phyloP scores from a whole-genome alignment of 2,329 filamentous ascomycete species.

The Alternaria sp. region DNA sequence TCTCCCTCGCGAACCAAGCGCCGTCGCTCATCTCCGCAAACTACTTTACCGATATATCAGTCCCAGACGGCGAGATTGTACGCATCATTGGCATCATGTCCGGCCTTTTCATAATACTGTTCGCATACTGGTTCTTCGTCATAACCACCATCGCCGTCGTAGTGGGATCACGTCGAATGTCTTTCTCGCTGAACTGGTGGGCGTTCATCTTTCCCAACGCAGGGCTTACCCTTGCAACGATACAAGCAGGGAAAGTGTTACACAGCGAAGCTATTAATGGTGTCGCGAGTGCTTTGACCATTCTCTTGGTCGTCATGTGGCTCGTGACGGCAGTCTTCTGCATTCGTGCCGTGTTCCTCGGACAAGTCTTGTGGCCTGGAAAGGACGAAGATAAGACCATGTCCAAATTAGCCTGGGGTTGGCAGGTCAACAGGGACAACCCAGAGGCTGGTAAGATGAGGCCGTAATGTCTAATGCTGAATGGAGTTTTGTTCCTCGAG shows the following conservation, averaged over 20 bases:
- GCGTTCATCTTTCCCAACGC: slow-evolving; percentile 73
- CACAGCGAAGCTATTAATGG: slow-evolving; percentile 62
- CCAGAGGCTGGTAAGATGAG: slow-evolving; percentile 23
- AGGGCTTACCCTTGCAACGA: slow-evolving; percentile 67
- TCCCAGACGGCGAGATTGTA: slow-evolving; percentile 50
- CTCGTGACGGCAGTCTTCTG: slow-evolving; percentile 61
- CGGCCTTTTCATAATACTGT: slow-evolving; percentile 59
- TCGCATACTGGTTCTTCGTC: slow-evolving; percentile 62
- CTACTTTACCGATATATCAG: slow-evolving; percentile 44
- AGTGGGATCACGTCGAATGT: slow-evolving; percentile 53
- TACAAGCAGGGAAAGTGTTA: slow-evolving; percentile 64
- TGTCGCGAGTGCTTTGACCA: slow-evolving; percentile 64
- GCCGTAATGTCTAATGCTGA: slow-evolving; percentile 6
- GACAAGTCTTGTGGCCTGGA: slow-evolving; percentile 65
- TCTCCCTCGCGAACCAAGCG: slow-evolving; percentile 57
- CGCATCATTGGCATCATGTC: slow-evolving; percentile 55
- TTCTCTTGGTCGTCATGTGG: slow-evolving; percentile 65
- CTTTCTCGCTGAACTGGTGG: slow-evolving; percentile 57
- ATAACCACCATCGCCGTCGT: slow-evolving; percentile 54
- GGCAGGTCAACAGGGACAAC: slow-evolving; percentile 31
- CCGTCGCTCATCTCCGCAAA: slow-evolving; percentile 47
- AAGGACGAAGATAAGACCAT: slow-evolving; percentile 48
- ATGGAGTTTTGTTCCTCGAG: not conserved
- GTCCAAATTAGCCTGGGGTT: slow-evolving; percentile 38
- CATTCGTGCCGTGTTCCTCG: slow-evolving; percentile 59